Conservation (phyloP, 768 basidiomycete genomes). For the Tulasnella sp. region DNA sequence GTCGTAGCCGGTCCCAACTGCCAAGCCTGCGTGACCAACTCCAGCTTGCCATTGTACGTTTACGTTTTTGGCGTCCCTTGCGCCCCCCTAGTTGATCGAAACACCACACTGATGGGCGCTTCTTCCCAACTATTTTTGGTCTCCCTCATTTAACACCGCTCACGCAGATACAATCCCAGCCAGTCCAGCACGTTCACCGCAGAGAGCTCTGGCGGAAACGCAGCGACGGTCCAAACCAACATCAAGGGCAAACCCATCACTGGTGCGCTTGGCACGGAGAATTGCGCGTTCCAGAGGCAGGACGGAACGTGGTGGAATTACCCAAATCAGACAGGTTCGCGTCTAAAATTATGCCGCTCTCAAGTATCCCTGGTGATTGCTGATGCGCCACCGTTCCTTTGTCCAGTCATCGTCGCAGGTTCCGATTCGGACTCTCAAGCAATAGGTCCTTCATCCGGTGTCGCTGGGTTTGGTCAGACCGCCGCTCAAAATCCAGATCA, state of each 20-base stretch:
- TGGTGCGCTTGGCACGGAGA: slow-evolving; percentile 16
- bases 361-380: too few species aligned
- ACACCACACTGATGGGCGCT: neutral
- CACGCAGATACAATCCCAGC: slow-evolving; percentile 18
- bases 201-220: neutral
- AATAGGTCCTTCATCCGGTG: neutral
- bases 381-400: neutral
- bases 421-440: neutral
- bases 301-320: slow-evolving; percentile 23
- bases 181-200: neutral
- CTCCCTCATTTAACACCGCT: neutral
- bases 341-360: neutral
- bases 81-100: neutral
- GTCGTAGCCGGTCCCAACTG: slow-evolving; percentile 9
- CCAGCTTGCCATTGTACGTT: slow-evolving; percentile 5
- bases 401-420: neutral
- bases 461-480: slow-evolving; percentile 16
- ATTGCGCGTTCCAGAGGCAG: slow-evolving; percentile 10
- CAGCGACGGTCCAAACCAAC: neutral
- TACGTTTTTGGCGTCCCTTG: neutral
- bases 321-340: slow-evolving; percentile 15
- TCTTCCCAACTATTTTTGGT: neutral
- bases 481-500: neutral
- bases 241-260: neutral
- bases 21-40: slow-evolving; percentile 4